phyloP scores from a whole-genome alignment of 2,329 filamentous ascomycete species.

The Pseudocercospora eumusae region DNA sequence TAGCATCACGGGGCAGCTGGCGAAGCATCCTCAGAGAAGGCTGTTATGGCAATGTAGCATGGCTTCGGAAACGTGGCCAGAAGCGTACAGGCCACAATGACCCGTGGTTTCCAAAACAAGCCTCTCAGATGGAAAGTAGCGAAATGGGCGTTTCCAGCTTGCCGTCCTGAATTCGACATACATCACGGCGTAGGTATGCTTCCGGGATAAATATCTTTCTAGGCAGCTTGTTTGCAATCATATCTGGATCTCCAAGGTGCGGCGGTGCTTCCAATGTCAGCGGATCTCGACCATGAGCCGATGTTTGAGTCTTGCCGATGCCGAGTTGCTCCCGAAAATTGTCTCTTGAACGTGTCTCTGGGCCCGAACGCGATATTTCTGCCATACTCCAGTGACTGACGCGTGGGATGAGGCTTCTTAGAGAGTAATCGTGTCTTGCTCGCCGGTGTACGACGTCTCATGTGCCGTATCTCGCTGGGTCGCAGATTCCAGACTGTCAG shows the following conservation, averaged over 20 bases:
- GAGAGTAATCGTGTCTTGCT: background rate
- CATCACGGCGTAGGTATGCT: background rate
- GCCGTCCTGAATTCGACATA: background rate
- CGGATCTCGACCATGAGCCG: background rate
- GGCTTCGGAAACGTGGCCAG: slow-evolving; percentile 14
- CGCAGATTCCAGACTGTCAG: no score
- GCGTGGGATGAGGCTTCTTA: background rate
- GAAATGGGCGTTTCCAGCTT: background rate
- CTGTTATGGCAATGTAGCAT: slow-evolving; percentile 38
- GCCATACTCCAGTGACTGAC: background rate
- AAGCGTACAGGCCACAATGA: slow-evolving; percentile 1
- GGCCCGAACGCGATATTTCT: background rate
- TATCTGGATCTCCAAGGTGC: background rate
- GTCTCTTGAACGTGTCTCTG: background rate
- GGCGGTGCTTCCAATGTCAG: background rate
- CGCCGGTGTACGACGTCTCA: no score
- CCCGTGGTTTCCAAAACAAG: background rate
- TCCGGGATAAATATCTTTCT: background rate
- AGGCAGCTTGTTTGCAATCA: background rate
- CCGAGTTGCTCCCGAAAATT: background rate
- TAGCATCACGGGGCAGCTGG: slow-evolving; percentile 38
- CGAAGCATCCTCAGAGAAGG: slow-evolving; percentile 27
- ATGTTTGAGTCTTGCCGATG: background rate
- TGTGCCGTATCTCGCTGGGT: no score
- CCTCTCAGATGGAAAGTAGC: background rate